Base-by-base conservation (phyloP, 176 grass and related monocot species). In the Stipa capillata region DNA sequence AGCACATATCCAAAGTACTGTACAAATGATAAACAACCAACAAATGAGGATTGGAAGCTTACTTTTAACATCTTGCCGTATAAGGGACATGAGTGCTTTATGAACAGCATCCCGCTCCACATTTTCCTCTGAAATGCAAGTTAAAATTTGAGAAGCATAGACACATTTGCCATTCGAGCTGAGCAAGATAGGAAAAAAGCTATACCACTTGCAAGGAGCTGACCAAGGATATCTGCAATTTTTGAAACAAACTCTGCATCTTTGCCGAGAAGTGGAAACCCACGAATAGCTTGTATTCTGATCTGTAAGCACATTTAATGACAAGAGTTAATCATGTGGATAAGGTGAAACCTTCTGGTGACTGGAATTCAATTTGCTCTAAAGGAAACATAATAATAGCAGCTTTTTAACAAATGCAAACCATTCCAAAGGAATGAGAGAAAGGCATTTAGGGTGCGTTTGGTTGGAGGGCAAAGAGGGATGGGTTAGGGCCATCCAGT, bases 21-120 rank as follows among this genome's bases (percentile, higher is more conserved):
- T 18, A 13, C 20, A 70, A 73, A 75, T 62, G 15, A 35, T 59
- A 59, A 81, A 62, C 31, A 84, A 18, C 4, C 2, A 63, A 81
- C 12, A 78, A 60, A 74, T 79, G 80, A 32, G 17, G 18, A 77
- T 18, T 49, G 37, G 59, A 83, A 58, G 0, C 59, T 58, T 88
- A 99, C 97, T 93, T 91, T 99, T 96, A 81, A 93, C 88, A 80
- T 99, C 97, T 70, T 99, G 92, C 21, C 97, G 87, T 86, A 99
- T 82, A 77, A 99, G 90, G 21, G 92, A 93, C 90, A 99, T 89
- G 68, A 99, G 72, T 32, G 97, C 92, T 85, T 99, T 99, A 77
- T 99, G 90, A 82, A 93, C 97, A 37, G 97, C 97, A 96, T 99
- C 97, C 72, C 97, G 87, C 86, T 99, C 97, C 69, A 99, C 90